Conservation (phyloP, 176 grass and related monocot genomes). For the Avena insularis region DNA sequence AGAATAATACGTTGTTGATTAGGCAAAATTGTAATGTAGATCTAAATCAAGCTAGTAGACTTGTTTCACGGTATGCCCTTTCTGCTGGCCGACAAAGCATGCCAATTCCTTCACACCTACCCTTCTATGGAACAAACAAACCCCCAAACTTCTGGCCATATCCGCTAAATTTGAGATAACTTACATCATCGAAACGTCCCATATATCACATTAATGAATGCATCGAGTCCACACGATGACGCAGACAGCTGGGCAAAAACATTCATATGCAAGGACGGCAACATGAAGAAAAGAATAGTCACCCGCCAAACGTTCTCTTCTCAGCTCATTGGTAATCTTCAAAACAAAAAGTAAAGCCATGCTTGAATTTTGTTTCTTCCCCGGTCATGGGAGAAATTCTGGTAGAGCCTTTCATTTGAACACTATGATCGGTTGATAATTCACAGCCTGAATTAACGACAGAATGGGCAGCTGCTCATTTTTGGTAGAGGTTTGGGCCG, state of each 20-base stretch:
- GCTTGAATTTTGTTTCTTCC: not conserved
- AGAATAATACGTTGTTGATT: constrained; percentile 6
- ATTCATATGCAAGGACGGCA: constrained; percentile 16
- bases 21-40: constrained; percentile 27
- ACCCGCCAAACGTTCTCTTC: not conserved
- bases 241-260: constrained; percentile 30
- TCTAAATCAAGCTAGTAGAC: constrained; percentile 23
- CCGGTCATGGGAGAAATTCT: not conserved
- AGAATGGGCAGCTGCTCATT: not conserved
- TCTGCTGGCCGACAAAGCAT: not conserved
- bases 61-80: not conserved
- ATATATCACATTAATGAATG: constrained; percentile 30
- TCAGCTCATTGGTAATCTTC: not conserved
- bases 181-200: not conserved
- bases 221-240: constrained; percentile 26
- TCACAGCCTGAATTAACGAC: not conserved
- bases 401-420: not conserved
- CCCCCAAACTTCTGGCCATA: not conserved
- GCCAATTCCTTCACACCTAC: not conserved
- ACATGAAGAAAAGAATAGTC: not conserved
- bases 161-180: not conserved
- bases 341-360: not conserved
- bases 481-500: not conserved
- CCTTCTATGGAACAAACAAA: too few species aligned
- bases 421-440: not conserved